Conservation (phyloP, 2,329 filamentous ascomycete species). For the Colletotrichum ledebouriae region DNA sequence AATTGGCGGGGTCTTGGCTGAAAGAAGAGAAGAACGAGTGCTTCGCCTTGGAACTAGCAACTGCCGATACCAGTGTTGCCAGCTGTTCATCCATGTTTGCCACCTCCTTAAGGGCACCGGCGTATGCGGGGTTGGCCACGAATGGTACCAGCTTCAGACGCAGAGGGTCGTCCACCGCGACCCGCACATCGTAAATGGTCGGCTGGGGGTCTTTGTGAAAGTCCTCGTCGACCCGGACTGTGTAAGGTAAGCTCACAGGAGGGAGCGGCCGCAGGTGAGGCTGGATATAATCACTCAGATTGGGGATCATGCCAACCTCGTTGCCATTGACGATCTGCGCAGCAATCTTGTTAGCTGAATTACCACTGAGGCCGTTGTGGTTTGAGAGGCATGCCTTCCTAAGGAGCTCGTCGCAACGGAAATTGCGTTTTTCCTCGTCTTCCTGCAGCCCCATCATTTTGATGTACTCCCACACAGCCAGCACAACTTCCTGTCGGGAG, state of each 20-base stretch:
- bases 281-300: conserved; percentile 83
- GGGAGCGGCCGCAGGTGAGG: conserved; percentile 83
- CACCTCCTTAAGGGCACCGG: conserved; percentile 81
- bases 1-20: conserved; percentile 84
- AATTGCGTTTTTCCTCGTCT: conserved; percentile 93
- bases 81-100: conserved; percentile 86
- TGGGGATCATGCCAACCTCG: conserved; percentile 86
- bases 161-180: conserved; percentile 86
- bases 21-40: conserved; percentile 88
- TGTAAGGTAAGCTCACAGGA: conserved; percentile 88
- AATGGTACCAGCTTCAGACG: conserved; percentile 75
- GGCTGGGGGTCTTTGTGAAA: conserved; percentile 81
- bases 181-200: conserved; percentile 91
- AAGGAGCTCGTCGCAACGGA: conserved; percentile 88
- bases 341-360: conserved; percentile 2
- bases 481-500: conserved; percentile 87
- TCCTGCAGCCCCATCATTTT: conserved; percentile 88
- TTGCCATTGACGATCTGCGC: conserved; percentile 77
- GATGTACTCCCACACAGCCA: conserved; percentile 97
- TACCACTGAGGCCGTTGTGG: not conserved
- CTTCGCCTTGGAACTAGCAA: conserved; percentile 88
- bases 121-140: conserved; percentile 77
- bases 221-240: conserved; percentile 89
- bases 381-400: conserved; percentile 72
- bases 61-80: conserved; percentile 83